A percentile compares a stretch with the other conserved stretches of the same genome.
phyloP scores from a whole-genome alignment of 768 basidiomycete species.

The Leccinellum luteum region DNA sequence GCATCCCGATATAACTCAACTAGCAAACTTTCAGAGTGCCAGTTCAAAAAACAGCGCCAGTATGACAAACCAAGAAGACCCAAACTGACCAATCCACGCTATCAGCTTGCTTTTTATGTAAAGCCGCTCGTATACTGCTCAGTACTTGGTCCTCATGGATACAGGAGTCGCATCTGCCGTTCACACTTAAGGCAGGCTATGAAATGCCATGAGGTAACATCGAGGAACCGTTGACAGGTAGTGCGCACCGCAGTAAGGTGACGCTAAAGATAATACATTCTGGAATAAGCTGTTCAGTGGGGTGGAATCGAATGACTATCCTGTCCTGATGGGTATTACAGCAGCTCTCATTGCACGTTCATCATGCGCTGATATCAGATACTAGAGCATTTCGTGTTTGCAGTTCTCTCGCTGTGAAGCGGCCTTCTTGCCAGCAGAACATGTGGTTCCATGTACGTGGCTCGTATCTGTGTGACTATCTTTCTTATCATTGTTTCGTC shows the following conservation, averaged over 20 bases:
- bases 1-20: no score
- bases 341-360: not conserved
- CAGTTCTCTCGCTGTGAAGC: not conserved
- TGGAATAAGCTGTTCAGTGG: not conserved
- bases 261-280: not conserved
- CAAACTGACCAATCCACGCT: not conserved
- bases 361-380: not conserved
- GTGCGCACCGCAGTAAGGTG: not conserved
- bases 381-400: not conserved
- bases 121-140: no score
- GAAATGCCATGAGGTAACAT: constrained; percentile 12
- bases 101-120: not conserved
- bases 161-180: not conserved
- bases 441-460: not conserved
- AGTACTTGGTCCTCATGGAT: not conserved
- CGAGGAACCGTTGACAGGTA: not conserved
- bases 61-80: not conserved
- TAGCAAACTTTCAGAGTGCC: not conserved
- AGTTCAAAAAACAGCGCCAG: not conserved
- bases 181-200: constrained; percentile 15
- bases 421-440: not conserved
- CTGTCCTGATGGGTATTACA: not conserved
- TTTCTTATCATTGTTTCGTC: not conserved
- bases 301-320: not conserved
- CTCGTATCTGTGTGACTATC: not conserved